Base-by-base conservation (phyloP, 306 rosid species). In the Corylus heterophylla region DNA sequence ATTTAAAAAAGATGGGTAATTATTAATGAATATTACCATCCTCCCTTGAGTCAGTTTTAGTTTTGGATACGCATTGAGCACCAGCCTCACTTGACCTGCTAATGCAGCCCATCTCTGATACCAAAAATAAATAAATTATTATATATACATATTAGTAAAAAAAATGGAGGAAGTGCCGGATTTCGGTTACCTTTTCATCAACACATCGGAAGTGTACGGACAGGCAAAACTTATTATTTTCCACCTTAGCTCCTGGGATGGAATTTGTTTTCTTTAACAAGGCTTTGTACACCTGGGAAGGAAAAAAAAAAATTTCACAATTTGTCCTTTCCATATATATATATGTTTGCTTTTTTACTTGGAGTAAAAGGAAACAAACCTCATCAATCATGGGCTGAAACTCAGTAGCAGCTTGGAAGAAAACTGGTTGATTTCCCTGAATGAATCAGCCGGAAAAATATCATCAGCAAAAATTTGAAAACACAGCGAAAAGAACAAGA, bases 161-260 rank as follows among this genome's bases (percentile, higher is more conserved):
- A 5, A 52, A 69, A 12, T 1, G 66, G 25, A 25, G 35, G 31
- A 55, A 22, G 58, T 29, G 55, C 55, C 63, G 73, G 47, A 54
- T 79, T 79, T 76, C 42, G 13, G 25, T 74, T 80, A 92, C 98
- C 88, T 91, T 95, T 86, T 95, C 98, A 54, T 95, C 97, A 76
- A 95, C 98, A 78, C 98, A 88, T 39, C 98, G 98, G 68, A 87
- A 95, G 85, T 95, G 98, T 51, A 95, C 98, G 76, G 98, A 92
- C 75, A 91, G 80, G 76, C 98, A 95, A 76, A 88, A 95, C 79
- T 90, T 95, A 74, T 95, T 95, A 77, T 95, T 86, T 89, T 95
- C 98, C 80, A 95, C 98, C 83, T 55, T 86, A 6, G 97, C 92
- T 55, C 98, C 98, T 1, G 90, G 83, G 70, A 95, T 90, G 64